These are phyloP conservation scores for Picea engelmannii DNA, from an alignment of 83 land plant genomes.

Conservation along the genomic window DNA sequence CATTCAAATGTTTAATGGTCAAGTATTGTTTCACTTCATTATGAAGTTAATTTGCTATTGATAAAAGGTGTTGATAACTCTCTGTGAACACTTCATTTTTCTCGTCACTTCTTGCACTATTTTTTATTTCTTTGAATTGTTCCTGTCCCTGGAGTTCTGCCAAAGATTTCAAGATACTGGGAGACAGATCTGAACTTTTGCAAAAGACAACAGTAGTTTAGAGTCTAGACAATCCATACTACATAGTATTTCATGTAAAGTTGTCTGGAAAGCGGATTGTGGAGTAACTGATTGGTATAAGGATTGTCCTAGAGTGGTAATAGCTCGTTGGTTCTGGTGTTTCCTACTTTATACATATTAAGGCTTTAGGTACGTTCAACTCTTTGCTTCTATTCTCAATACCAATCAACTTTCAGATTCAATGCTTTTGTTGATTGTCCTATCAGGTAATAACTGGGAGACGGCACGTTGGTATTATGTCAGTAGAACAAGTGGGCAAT, in stretches of 20 bases:
- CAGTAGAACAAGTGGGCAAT: slow-evolving; percentile 90
- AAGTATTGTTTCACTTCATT: not conserved
- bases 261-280: not conserved
- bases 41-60: not conserved
- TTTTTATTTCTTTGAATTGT: not conserved
- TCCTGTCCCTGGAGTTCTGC: not conserved
- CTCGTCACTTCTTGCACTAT: not conserved
- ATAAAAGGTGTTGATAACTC: not conserved
- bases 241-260: not conserved
- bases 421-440: not conserved
- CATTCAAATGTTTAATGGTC: not conserved
- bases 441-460: slow-evolving; percentile 86
- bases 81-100: not conserved
- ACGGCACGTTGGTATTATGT: slow-evolving; percentile 94
- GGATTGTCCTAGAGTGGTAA: no score
- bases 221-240: not conserved
- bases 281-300: no score
- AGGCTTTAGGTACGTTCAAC: no score
- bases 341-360: no score
- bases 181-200: not conserved
- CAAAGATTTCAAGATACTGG: not conserved
- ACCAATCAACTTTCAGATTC: no score
- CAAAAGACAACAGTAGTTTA: not conserved
- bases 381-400: no score
- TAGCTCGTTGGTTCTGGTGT: no score